Evolutionary conservation across 2,329 filamentous ascomycete species (phyloP), one percentile per base, ranked within the genome.

Genomic region (Colletotrichum sp.): DNA sequence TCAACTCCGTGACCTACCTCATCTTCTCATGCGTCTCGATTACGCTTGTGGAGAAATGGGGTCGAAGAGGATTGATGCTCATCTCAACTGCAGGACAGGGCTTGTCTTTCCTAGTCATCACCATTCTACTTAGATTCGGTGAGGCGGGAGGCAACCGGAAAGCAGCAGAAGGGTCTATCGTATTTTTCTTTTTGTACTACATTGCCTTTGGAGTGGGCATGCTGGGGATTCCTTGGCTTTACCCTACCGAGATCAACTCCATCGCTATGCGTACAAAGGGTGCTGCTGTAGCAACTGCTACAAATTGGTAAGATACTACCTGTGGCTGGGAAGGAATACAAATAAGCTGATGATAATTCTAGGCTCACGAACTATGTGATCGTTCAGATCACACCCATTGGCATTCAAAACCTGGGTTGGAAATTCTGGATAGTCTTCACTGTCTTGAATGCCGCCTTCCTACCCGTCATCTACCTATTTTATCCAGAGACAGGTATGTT

Each of bases 211-310:
- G 80, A 2, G 68, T 84, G 10, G 83, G 83, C 3, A 82, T 83
- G 80, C 77, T 84, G 24, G 82, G 83, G 2, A 82, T 86, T 2
- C 85, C 85, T 4, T 87, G 85, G 85, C 79, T 88, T 0, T 87
- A 87, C 68, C 85, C 44, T 0, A 49, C 44, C 3, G 44, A 49
- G 44, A 49, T 49, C 83, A 87, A 85, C 74, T 83, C 82, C n/a
- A 80, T 86, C 12, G 79, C 82, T 1, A 86, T 87, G 84, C 79
- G 85, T 6, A 85, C 85, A 6, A 84, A 84, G 32, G 85, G 85
- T 18, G 84, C 84, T 4, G 83, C 84, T 2, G 79, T 83, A 21
- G 44, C 44, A 21, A 49, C 44, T 21, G 44, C 44, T 10, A 21
- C n/a, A 49, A 49, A 49, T 13, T 49, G 44, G 44, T 13, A 49